Conservation (phyloP, 805 yeast genomes). For the Candida nonsorbophila region DNA sequence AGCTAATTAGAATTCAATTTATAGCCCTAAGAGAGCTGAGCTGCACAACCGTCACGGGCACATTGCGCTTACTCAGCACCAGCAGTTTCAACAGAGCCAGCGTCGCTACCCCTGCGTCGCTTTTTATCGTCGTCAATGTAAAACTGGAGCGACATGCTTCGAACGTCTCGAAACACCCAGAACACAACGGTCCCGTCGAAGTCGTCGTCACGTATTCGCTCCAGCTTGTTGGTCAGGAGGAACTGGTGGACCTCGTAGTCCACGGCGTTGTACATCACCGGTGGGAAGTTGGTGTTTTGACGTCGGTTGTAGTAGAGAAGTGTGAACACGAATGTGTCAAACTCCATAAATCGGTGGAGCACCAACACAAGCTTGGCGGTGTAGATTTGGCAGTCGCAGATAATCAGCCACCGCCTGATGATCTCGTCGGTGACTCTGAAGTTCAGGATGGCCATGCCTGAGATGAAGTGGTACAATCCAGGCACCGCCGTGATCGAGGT, state of each 20-base stretch:
- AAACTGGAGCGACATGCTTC: conserved; percentile 16
- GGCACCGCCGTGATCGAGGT: conserved; percentile 15
- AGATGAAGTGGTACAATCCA: conserved; percentile 15
- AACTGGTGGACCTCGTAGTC: conserved; percentile 8
- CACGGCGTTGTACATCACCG: conserved; percentile 1
- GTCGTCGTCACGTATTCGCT: conserved; percentile 11
- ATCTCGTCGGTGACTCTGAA: conserved; percentile 11
- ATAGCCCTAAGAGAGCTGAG: background rate
- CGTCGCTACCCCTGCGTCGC: background rate
- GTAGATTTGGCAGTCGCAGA: conserved; percentile 11
- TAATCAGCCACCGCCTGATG: conserved; percentile 12
- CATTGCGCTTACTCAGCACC: background rate
- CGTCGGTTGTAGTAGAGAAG: conserved; percentile 9
- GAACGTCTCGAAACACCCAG: conserved; percentile 18
- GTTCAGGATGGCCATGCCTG: conserved; percentile 17
- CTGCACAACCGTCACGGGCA: too few relatives aligned
- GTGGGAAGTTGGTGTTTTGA: conserved; percentile 6
- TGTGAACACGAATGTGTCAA: conserved; percentile 13
- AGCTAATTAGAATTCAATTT: background rate
- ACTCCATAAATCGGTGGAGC: conserved; percentile 15
- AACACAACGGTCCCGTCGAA: conserved; percentile 16
- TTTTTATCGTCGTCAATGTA: conserved; percentile 7
- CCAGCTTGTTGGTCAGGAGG: conserved; percentile 1
- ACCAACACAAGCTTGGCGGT: conserved; percentile 11
- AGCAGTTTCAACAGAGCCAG: too few relatives aligned